A percentile compares a stretch with the other conserved stretches of the same genome.
These are phyloP conservation scores for Aureobasidium sp. DNA, from an alignment of 2,329 filamentous ascomycete species.

Conservation along the genomic window DNA sequence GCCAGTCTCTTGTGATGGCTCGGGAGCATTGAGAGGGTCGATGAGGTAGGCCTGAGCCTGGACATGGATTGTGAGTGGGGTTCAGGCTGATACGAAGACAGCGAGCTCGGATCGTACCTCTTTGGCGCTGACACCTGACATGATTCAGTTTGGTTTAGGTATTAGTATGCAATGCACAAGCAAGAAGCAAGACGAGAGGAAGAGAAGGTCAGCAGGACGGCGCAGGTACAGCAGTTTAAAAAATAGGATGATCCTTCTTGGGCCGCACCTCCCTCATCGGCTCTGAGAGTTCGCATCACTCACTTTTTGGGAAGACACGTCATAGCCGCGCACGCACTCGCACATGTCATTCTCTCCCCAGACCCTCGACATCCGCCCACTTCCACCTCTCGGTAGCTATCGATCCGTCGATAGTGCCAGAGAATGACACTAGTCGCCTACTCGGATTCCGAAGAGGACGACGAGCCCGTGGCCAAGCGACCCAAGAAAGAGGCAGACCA, in stretches of 20 bases:
- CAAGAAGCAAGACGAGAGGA: background rate
- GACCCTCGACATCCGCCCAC: background rate
- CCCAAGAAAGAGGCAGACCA: slow-evolving; percentile 3
- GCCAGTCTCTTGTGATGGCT: slow-evolving; percentile 60
- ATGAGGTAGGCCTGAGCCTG: slow-evolving; percentile 61
- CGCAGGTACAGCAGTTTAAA: slow-evolving; percentile 7
- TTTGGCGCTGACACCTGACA: slow-evolving; percentile 17
- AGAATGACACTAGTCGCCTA: slow-evolving; percentile 60
- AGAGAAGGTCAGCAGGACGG: background rate
- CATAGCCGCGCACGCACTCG: slow-evolving; percentile 4
- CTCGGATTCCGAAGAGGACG: slow-evolving; percentile 44
- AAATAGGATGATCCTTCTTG: background rate
- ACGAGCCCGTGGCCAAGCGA: slow-evolving; percentile 1
- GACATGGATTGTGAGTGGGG: slow-evolving; percentile 15
- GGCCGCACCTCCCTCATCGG: background rate
- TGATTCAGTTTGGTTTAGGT: background rate
- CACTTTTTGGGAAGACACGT: slow-evolving; percentile 1
- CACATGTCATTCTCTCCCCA: slow-evolving; percentile 6
- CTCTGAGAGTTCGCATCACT: background rate
- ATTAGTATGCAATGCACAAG: background rate
- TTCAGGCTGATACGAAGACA: background rate
- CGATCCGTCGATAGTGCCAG: background rate
- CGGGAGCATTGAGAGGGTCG: slow-evolving; percentile 59
- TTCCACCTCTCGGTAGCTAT: background rate
- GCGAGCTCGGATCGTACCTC: slow-evolving; percentile 14